A percentile compares a stretch with the other conserved stretches of the same genome.
phyloP scores from a whole-genome alignment of 2,329 filamentous ascomycete species.

The Xylariaceae sp. region DNA sequence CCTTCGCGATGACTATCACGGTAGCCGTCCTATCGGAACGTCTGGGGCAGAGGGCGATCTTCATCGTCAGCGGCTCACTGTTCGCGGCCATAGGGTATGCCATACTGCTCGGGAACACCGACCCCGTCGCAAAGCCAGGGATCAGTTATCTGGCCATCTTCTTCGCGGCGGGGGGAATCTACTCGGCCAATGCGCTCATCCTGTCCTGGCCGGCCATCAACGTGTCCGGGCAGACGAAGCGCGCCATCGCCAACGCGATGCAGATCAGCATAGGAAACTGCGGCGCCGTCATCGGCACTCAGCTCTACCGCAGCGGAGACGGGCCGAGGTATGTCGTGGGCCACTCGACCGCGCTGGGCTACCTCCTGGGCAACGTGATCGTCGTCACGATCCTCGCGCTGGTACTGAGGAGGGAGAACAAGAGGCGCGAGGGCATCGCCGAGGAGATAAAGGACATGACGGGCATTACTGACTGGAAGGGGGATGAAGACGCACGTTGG shows the following conservation, averaged over 20 bases:
- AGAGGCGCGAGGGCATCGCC: conserved; percentile 34
- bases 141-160: conserved; percentile 55
- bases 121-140: conserved; percentile 40
- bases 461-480: conserved; percentile 46
- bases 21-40: conserved; percentile 55
- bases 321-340: conserved; percentile 58
- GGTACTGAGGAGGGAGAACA: conserved; percentile 52
- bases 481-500: conserved; percentile 59
- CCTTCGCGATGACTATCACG: conserved; percentile 49
- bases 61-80: conserved; percentile 50
- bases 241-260: conserved; percentile 61
- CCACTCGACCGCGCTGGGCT: conserved; percentile 58
- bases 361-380: conserved; percentile 50
- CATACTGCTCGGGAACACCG: conserved; percentile 46
- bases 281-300: conserved; percentile 61
- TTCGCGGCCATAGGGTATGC: conserved; percentile 57
- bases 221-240: conserved; percentile 62
- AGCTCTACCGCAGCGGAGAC: conserved; percentile 55
- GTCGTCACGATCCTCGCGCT: conserved; percentile 46
- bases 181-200: conserved; percentile 55
- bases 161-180: conserved; percentile 60
- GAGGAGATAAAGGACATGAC: conserved; percentile 42
- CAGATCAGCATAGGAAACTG: conserved; percentile 66
- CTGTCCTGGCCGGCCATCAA: conserved; percentile 67
- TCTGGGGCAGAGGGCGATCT: conserved; percentile 49